Percentiles rank a stretch among this genome's conserved stretches.
phyloP scores from a whole-genome alignment of 2,329 filamentous ascomycete genomes.

The Apiospora koreana region DNA sequence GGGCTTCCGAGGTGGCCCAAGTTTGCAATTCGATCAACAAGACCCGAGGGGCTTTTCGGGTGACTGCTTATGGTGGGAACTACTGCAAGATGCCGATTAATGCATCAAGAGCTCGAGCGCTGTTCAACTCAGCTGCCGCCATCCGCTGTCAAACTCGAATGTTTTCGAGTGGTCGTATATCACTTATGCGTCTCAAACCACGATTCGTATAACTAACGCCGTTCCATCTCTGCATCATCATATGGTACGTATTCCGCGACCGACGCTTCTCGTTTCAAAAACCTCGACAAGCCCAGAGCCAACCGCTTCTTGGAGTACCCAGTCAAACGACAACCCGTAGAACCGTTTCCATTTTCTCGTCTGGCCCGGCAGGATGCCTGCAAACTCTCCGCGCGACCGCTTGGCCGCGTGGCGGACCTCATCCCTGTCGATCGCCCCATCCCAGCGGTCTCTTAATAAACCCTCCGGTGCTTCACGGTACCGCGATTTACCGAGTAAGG shows the following conservation, averaged over 20 bases:
- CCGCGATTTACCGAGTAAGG: slow-evolving; percentile 58
- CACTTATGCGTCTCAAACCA: neutral
- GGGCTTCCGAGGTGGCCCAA: neutral
- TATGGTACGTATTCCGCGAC: slow-evolving; percentile 59
- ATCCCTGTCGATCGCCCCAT: slow-evolving; percentile 59
- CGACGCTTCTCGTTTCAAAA: slow-evolving; percentile 76
- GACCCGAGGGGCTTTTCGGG: neutral
- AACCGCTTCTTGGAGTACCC: slow-evolving; percentile 70
- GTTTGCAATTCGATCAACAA: neutral
- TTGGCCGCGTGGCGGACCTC: slow-evolving; percentile 48
- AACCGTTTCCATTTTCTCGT: slow-evolving; percentile 73
- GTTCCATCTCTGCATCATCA: slow-evolving; percentile 18
- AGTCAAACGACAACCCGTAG: slow-evolving; percentile 69
- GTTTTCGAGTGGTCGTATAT: neutral
- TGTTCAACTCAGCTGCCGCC: neutral
- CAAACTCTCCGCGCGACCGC: slow-evolving; percentile 55
- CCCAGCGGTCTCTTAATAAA: slow-evolving; percentile 68
- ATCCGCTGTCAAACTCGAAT: neutral
- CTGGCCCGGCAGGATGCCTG: slow-evolving; percentile 58
- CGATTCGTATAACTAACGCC: neutral
- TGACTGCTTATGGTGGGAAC: neutral
- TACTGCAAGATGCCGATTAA: neutral
- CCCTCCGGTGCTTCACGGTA: slow-evolving; percentile 65
- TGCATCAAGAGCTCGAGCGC: neutral
- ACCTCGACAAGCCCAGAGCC: slow-evolving; percentile 71